Conservation (phyloP, 345 rosid genomes). For the Hevea brasiliensis region DNA sequence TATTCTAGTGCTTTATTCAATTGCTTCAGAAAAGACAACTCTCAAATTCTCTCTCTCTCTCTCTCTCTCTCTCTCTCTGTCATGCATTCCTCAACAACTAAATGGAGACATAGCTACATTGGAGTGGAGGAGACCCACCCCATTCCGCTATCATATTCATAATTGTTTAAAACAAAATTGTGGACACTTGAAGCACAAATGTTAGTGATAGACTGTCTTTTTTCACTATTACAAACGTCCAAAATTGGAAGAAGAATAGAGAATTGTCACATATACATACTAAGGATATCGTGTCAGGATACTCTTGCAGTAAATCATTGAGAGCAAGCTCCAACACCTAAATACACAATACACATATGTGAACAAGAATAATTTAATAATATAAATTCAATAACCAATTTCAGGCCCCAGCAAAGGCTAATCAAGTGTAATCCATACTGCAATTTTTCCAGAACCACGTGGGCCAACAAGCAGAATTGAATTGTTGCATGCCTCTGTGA, state of each 20-base stretch:
- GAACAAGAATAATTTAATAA: background rate
- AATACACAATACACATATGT: background rate
- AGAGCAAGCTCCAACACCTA: conserved; percentile 91
- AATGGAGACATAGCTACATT: background rate
- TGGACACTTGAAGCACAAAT: background rate
- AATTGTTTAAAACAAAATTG: too few species aligned
- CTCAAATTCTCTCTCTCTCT: too few species aligned
- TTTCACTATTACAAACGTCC: background rate
- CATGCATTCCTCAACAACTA: background rate
- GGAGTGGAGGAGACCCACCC: background rate
- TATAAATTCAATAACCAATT: background rate
- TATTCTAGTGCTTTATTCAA: background rate
- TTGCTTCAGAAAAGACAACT: background rate
- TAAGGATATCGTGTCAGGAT: conserved; percentile 68
- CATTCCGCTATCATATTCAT: background rate
- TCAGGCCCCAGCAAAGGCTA: background rate
- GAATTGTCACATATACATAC: conserved; percentile 41
- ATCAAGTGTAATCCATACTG: conserved; percentile 41
- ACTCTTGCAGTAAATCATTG: conserved; percentile 56
- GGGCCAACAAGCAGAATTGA: conserved; percentile 90
- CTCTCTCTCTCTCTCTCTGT: background rate
- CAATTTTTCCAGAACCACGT: conserved; percentile 80
- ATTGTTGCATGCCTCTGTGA: conserved; percentile 83
- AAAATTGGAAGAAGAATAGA: background rate
- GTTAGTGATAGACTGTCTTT: background rate